Evolutionary conservation across 257 asterid species (phyloP).

Genomic region (Nicotiana otophora): DNA sequence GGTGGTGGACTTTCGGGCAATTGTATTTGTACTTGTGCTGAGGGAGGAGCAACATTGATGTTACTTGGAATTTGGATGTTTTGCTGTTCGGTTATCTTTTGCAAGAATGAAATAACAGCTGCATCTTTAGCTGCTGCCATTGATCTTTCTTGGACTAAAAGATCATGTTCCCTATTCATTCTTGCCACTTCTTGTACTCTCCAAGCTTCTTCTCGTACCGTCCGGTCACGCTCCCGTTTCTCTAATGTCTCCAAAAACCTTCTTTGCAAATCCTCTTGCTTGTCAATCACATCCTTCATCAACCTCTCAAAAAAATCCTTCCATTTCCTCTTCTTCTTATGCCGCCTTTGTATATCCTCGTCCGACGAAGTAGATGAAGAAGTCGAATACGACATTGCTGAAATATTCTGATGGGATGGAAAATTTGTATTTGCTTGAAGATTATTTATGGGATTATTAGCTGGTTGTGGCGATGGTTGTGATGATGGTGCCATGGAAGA

Average conservation of each 20-base stretch:
- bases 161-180: constrained; percentile 69
- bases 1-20: constrained; percentile 16
- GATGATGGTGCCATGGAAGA: neutral
- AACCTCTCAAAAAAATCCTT: constrained; percentile 62
- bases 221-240: constrained; percentile 71
- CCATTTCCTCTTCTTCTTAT: constrained; percentile 74
- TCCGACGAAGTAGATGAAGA: constrained; percentile 85
- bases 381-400: constrained; percentile 42
- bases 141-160: constrained; percentile 72
- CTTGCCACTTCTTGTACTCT: constrained; percentile 68
- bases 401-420: constrained; percentile 9
- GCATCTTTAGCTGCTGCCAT: constrained; percentile 69
- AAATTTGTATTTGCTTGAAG: constrained; percentile 14
- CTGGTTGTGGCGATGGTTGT: constrained; percentile 16
- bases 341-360: constrained; percentile 58
- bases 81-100: constrained; percentile 50
- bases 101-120: constrained; percentile 67
- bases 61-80: constrained; percentile 25
- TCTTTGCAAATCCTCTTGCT: constrained; percentile 81
- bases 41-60: constrained; percentile 1
- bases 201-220: constrained; percentile 82
- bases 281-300: constrained; percentile 55
- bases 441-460: constrained; percentile 13
- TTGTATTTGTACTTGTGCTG: constrained; percentile 15
- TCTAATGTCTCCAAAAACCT: constrained; percentile 66